Evolutionary conservation across 768 basidiomycete genomes (phyloP).

Genomic region (Lactarius quietus): DNA sequence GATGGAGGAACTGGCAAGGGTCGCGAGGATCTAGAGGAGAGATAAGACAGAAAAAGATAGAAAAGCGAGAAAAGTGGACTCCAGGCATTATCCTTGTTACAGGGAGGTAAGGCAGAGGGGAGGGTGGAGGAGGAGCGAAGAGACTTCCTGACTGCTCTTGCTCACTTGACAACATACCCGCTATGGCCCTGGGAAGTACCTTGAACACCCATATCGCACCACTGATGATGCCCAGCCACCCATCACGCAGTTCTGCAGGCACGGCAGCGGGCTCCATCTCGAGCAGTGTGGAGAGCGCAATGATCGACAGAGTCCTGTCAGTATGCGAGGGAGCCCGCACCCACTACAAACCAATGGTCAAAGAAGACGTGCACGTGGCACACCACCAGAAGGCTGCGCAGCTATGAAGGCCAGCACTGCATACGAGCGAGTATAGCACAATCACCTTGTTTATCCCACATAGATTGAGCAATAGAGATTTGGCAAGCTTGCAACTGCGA

Average conservation of each 20-base stretch:
- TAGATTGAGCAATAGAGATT: conserved; percentile 77
- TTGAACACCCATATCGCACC: too few species aligned
- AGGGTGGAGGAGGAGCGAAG: too few species aligned
- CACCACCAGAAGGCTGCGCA: conserved; percentile 49
- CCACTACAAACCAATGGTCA: conserved; percentile 73
- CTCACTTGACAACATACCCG: too few species aligned
- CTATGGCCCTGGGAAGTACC: too few species aligned
- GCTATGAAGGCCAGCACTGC: conserved; percentile 78
- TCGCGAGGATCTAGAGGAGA: too few species aligned
- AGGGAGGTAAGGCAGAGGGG: too few species aligned
- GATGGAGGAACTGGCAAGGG: too few species aligned
- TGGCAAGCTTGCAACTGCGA: conserved; percentile 76
- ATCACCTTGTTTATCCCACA: conserved; percentile 79
- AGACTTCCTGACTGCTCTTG: too few species aligned
- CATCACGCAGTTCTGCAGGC: conserved; percentile 58
- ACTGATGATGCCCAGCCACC: too few species aligned
- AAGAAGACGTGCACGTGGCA: conserved; percentile 77
- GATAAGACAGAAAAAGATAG: too few species aligned
- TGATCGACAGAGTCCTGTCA: conserved; percentile 80
- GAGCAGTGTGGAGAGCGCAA: conserved; percentile 72
- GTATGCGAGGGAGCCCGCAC: conserved; percentile 70
- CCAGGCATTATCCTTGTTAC: too few species aligned
- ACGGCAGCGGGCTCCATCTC: conserved; percentile 59
- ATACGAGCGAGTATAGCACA: conserved; percentile 13
- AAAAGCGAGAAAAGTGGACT: too few species aligned